These are phyloP conservation scores for Smittium culicis DNA, from an alignment of 371 early-diverging fungal species.

Conservation along the genomic window DNA sequence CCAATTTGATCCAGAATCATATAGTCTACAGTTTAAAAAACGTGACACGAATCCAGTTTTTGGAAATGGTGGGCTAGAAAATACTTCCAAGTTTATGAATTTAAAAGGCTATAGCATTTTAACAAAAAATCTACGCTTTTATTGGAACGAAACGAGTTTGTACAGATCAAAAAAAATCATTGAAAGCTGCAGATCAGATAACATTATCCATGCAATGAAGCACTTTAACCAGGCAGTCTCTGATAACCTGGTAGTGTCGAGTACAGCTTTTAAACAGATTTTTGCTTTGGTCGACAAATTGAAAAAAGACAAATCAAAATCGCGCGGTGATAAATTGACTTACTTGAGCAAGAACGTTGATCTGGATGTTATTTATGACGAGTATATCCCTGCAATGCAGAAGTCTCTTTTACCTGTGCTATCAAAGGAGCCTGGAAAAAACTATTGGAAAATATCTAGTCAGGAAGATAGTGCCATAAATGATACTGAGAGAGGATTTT, in stretches of 20 bases:
- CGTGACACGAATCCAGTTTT: no score
- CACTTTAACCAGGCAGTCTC: not conserved
- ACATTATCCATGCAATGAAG: not conserved
- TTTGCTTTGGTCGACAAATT: not conserved
- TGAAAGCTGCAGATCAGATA: not conserved
- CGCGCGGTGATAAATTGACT: not conserved
- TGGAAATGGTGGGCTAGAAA: not conserved
- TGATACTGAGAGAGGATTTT: no score
- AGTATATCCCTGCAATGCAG: not conserved
- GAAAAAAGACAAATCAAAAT: not conserved
- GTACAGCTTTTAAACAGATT: not conserved
- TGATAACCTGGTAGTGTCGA: conserved; percentile 1
- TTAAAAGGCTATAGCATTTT: no score
- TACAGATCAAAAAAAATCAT: conserved; percentile 4
- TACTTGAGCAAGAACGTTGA: not conserved
- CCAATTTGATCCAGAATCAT: not conserved
- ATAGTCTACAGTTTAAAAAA: not conserved
- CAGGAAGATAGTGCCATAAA: not conserved
- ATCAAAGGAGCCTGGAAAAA: not conserved
- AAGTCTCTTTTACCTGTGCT: not conserved
- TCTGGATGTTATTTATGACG: not conserved
- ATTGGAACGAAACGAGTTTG: not conserved
- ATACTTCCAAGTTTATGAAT: not conserved
- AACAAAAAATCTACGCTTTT: no score
- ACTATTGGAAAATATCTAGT: not conserved